phyloP scores from a whole-genome alignment of 345 rosid genomes.

The Salix dunnii region DNA sequence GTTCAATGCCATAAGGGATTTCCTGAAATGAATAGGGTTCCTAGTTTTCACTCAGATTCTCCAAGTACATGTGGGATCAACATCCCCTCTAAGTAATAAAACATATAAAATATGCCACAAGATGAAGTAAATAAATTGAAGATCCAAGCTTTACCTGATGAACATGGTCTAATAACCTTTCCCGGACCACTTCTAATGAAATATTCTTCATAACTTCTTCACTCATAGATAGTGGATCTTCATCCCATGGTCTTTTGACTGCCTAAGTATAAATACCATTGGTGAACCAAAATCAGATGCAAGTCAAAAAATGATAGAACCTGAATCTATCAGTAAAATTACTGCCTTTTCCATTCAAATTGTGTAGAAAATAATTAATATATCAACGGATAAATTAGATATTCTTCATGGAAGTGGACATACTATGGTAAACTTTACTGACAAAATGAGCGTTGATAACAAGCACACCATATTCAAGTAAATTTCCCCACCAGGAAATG shows the following conservation, averaged over 20 bases:
- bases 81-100: background rate
- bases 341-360: background rate
- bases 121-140: background rate
- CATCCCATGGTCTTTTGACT: conserved; percentile 90
- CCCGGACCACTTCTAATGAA: conserved; percentile 85
- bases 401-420: background rate
- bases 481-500: background rate
- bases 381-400: background rate
- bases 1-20: conserved; percentile 74
- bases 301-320: background rate
- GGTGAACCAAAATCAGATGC: conserved; percentile 18
- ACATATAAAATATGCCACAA: background rate
- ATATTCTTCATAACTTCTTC: conserved; percentile 87
- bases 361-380: background rate
- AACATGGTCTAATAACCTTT: conserved; percentile 76
- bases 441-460: background rate
- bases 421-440: background rate
- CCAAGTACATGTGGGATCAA: background rate
- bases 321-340: background rate
- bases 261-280: conserved; percentile 53
- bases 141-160: conserved; percentile 64
- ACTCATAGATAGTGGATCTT: conserved; percentile 71
- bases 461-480: background rate
- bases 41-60: background rate
- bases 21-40: conserved; percentile 43